Evolutionary conservation across 208 protist species (phyloP).

Genomic region (Acanthamoeba sp.): DNA sequence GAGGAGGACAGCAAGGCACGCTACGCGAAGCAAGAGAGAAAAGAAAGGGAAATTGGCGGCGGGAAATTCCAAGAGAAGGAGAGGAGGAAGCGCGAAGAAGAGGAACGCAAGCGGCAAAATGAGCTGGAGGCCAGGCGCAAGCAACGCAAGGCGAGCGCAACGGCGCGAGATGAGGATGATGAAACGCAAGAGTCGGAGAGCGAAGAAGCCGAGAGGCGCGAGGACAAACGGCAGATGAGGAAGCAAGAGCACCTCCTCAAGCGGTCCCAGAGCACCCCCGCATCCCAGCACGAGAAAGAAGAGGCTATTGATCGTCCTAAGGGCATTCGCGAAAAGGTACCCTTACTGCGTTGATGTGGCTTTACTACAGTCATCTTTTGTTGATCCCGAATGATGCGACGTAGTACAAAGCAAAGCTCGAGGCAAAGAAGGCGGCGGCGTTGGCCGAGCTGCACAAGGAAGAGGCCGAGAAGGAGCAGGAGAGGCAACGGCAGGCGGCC

Average conservation of each 20-base stretch:
- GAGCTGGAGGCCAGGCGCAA: neutral
- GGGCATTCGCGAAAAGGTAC: conserved; percentile 5
- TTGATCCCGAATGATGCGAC: neutral
- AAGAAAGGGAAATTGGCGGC: conserved; percentile 19
- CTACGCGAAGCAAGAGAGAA: conserved; percentile 16
- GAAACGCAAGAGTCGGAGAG: neutral
- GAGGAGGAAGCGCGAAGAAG: neutral
- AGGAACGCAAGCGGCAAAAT: neutral
- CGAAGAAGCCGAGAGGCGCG: neutral
- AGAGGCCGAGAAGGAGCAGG: conserved; percentile 36
- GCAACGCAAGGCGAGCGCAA: neutral
- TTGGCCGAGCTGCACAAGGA: conserved; percentile 12
- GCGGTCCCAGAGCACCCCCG: neutral
- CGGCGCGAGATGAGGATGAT: neutral
- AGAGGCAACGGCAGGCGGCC: neutral
- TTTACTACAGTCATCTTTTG: neutral
- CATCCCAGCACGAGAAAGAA: neutral
- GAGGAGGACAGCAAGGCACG: neutral
- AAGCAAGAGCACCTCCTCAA: conserved; percentile 23
- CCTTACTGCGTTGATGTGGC: neutral
- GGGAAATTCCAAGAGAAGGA: conserved; percentile 15
- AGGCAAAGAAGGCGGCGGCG: conserved; percentile 20
- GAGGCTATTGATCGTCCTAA: neutral
- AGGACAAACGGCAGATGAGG: neutral
- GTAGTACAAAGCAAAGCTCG: neutral